These are phyloP conservation scores for Diaporthe sp. DNA, from an alignment of 2,329 filamentous ascomycete genomes.

Conservation along the genomic window DNA sequence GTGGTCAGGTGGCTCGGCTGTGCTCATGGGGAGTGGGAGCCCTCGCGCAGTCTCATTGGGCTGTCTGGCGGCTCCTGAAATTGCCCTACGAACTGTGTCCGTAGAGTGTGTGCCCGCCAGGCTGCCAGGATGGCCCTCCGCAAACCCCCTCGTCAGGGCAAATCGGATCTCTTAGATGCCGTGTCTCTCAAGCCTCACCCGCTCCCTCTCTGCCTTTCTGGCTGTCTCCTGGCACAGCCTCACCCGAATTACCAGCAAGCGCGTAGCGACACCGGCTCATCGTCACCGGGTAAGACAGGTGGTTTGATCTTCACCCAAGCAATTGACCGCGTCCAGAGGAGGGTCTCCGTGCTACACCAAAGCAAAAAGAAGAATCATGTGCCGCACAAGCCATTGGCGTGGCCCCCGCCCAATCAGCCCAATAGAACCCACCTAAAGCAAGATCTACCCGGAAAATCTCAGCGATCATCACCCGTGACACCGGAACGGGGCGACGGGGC, in stretches of 20 bases:
- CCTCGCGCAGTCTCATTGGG: constrained; percentile 28
- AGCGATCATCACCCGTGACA: constrained; percentile 23
- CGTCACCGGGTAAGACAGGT: constrained; percentile 21
- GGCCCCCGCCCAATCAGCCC: constrained; percentile 10
- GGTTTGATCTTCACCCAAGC: constrained; percentile 14
- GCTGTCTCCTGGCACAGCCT: constrained; percentile 16
- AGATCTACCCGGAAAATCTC: constrained; percentile 25
- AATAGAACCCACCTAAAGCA: background rate
- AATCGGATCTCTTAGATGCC: constrained; percentile 26
- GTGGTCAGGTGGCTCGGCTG: constrained; percentile 19
- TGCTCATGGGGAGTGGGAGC: background rate
- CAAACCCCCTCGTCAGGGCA: background rate
- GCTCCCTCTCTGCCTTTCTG: too few relatives aligned
- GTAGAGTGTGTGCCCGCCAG: too few relatives aligned
- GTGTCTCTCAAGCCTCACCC: constrained; percentile 11
- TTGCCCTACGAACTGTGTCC: background rate
- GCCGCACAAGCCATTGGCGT: background rate
- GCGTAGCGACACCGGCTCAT: constrained; percentile 29
- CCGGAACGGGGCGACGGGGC: constrained; percentile 31
- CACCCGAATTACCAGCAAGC: constrained; percentile 15
- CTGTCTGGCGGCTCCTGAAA: constrained; percentile 32
- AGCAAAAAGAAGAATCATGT: background rate
- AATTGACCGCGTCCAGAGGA: too few relatives aligned
- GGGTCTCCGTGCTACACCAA: too few relatives aligned
- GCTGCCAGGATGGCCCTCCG: background rate